Evolutionary conservation across 2,329 filamentous ascomycete species (phyloP).

Genomic region (Aspergillus ustus): DNA sequence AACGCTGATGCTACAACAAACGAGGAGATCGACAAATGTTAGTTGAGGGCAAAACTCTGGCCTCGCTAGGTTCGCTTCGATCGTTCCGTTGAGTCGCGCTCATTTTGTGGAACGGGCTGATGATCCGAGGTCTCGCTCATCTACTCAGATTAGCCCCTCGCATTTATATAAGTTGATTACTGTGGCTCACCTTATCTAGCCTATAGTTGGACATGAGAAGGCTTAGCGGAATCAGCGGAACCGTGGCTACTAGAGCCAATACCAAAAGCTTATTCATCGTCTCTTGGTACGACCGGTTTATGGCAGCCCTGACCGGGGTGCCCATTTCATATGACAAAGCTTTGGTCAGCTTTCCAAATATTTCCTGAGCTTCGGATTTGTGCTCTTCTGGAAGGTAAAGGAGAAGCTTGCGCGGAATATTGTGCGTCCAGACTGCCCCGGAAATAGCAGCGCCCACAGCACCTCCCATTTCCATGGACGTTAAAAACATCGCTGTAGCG

Average conservation of each 20-base stretch:
- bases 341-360: slow-evolving; percentile 57
- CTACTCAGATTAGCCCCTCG: slow-evolving; percentile 26
- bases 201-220: slow-evolving; percentile 63
- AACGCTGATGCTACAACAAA: background rate
- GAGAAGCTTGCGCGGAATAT: slow-evolving; percentile 58
- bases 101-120: slow-evolving; percentile 18
- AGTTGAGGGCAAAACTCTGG: background rate
- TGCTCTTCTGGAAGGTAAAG: slow-evolving; percentile 55
- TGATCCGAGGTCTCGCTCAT: slow-evolving; percentile 32
- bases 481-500: slow-evolving; percentile 64
- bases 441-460: slow-evolving; percentile 65
- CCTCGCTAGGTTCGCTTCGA: slow-evolving; percentile 32
- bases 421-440: slow-evolving; percentile 67
- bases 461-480: slow-evolving; percentile 65
- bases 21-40: background rate
- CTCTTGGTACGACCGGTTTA: slow-evolving; percentile 68
- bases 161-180: too few relatives aligned
- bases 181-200: slow-evolving; percentile 53
- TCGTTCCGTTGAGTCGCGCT: slow-evolving; percentile 26
- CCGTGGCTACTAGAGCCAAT: slow-evolving; percentile 57
- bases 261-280: slow-evolving; percentile 65
- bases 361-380: slow-evolving; percentile 47
- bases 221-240: slow-evolving; percentile 62
- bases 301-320: slow-evolving; percentile 61
- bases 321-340: slow-evolving; percentile 65